Evolutionary conservation across 371 early-diverging fungal species (phyloP), one percentile per base, ranked within the genome.

Genomic region (Mucor circinelloides): DNA sequence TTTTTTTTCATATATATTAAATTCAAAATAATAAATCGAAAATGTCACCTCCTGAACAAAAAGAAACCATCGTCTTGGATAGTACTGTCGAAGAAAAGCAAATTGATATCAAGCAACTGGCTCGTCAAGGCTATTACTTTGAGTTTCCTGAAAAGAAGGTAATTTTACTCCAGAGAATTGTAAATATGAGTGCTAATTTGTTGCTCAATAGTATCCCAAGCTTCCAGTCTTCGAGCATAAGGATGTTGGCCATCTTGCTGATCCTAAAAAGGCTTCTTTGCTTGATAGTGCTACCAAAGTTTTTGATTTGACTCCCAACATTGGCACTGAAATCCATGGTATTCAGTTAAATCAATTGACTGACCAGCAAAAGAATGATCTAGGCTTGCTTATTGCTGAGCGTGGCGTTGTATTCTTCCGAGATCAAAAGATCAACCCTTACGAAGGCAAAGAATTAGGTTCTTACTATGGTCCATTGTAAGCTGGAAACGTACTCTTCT

Each of bases 331-430:
- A 65, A 65, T 89, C 38, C 83, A 79, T 34, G 82, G 86, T 28
- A 59, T 86, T 55, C 81, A 78, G 40, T 66, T 83, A 28, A 64
- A 75, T 10, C 50, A 85, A 60, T 68, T 88, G 68, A 79, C 82
- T 17, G 86, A 86, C 10, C 81, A 85, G 56, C 88, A 87, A 59
- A 69, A 81, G 65, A 76, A 84, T 30, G 88, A 88, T 30, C 70
- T 87, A 21, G 88, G 87, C 12, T 73, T 84, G 15, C 70, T 88
- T n/a, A 81, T 83, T 50, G 81, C 89, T 27, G 80, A 85, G 60
- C 84, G 90, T 46, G 87, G 87, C 30, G 89, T 90, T 2, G 89
- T 89, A 2, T 89, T 87, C 64, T 83, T 90, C 72, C 76, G 87
- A 15, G 73, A 86, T 46, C 90, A 90, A 65, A 84, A 87, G 60